Base-by-base conservation (phyloP, 768 basidiomycete genomes). In the Leucosporidium creatinivorum region DNA sequence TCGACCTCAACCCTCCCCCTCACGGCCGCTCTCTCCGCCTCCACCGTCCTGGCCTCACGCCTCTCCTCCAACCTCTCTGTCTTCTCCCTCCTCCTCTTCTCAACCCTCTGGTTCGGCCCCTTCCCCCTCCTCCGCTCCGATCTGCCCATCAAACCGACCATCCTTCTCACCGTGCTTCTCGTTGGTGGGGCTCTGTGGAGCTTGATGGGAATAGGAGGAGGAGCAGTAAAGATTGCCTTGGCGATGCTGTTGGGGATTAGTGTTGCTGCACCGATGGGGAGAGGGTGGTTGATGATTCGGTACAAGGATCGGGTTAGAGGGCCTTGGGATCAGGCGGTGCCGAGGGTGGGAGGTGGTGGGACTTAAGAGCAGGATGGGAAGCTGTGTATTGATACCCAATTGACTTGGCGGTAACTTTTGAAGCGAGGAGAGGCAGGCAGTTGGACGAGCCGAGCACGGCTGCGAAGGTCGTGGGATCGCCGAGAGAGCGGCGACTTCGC, bases 11-110 rank as follows among this genome's bases (percentile, higher is more conserved):
- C 77, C 9, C 65, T 80, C 0, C 78, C 78, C 25, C 74, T 80
- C 58, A 80, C 79, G 3, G 93, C 93, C 55, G 91, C 90, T 39
- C 86, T 96, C 67, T 93, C 90, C 52, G 89, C 91, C 23, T 91
- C 89, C 39, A 89, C 96, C 56, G 93, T 98, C 63, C 82, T 97
- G 69, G 91, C 93, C 39, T 96, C 93, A 50, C 88, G 94, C 72
- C 81, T 98, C 49, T 80, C 84, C 52, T 86, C 88, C 73, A 89
- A 92, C 77, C 78, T 88, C 56, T 85, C 89, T 30, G 94, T 96
- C 28, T 97, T 97, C 76, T 86, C 91, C 47, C 84, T 98, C 65
- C 85, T 90, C 74, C 81, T 92, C 63, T 89, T 91, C 79, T 85
- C 91, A 63, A 85, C 92, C 66, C 85, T 89, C 74, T 77, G 85